Conservation (phyloP, 345 rosid species). For the Hypericum perforatum region DNA sequence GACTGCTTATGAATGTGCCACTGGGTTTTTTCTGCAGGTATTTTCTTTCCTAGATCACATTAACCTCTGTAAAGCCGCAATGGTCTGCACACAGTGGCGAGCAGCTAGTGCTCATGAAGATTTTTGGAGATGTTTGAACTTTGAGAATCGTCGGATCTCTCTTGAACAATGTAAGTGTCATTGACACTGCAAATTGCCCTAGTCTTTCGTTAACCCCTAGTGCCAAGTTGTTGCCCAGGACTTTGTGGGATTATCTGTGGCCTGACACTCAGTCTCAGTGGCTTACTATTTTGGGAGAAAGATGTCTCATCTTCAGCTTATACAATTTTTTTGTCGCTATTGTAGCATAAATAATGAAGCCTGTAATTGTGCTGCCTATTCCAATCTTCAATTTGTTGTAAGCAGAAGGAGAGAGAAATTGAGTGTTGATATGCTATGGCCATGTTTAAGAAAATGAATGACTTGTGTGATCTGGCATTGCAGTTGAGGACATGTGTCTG, state of each 20-base stretch:
- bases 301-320: too few relatives aligned
- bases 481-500: slow-evolving; percentile 85
- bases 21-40: slow-evolving; percentile 37
- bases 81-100: slow-evolving; percentile 95
- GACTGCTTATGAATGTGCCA: background rate
- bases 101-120: slow-evolving; percentile 91
- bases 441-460: too few relatives aligned
- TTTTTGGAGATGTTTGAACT: slow-evolving; percentile 88
- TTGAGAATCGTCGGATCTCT: slow-evolving; percentile 66
- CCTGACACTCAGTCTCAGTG: too few relatives aligned
- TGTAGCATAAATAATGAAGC: too few relatives aligned
- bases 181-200: background rate
- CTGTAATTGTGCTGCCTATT: too few relatives aligned
- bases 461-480: slow-evolving; percentile 5
- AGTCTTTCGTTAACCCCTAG: background rate
- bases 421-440: too few relatives aligned
- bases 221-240: background rate
- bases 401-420: too few relatives aligned
- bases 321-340: too few relatives aligned
- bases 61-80: slow-evolving; percentile 77
- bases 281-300: too few relatives aligned
- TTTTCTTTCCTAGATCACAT: slow-evolving; percentile 74
- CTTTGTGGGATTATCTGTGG: too few relatives aligned
- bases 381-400: too few relatives aligned
- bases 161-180: slow-evolving; percentile 70